Conservation (phyloP, 371 early-diverging fungal genomes). For the Mortierella sp. region DNA sequence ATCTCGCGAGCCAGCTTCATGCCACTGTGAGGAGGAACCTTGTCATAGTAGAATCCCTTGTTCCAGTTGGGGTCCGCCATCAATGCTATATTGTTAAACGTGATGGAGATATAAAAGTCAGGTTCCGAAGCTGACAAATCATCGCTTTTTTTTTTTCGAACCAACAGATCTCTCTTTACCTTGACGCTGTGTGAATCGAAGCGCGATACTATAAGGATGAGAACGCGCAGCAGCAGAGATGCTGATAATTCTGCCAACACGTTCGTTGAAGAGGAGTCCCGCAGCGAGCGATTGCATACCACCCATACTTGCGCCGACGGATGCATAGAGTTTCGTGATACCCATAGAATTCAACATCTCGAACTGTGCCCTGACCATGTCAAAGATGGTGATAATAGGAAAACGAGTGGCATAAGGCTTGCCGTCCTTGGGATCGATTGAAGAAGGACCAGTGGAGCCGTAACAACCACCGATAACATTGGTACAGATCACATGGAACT, state of each 20-base stretch:
- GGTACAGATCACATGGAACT: conserved; percentile 89
- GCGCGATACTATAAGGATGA: conserved; percentile 95
- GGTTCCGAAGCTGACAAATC: background rate
- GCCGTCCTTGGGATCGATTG: conserved; percentile 77
- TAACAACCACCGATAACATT: conserved; percentile 91
- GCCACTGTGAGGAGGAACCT: conserved; percentile 92
- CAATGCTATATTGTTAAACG: conserved; percentile 61
- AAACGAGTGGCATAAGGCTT: conserved; percentile 90
- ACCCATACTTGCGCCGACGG: conserved; percentile 95
- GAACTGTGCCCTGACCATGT: conserved; percentile 96
- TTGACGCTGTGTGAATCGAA: conserved; percentile 91
- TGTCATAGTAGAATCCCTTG: conserved; percentile 91
- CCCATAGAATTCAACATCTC: conserved; percentile 83
- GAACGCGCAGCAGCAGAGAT: conserved; percentile 95
- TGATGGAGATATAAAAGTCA: background rate
- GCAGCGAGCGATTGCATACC: conserved; percentile 95
- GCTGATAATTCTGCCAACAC: conserved; percentile 81
- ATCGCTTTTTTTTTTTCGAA: background rate
- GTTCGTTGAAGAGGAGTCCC: conserved; percentile 84
- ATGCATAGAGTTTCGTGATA: conserved; percentile 85
- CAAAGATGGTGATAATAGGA: conserved; percentile 92
- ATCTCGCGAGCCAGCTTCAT: conserved; percentile 96
- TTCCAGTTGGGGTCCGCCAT: conserved; percentile 97
- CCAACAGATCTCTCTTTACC: conserved; percentile 48
- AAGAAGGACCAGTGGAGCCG: conserved; percentile 88